These are phyloP conservation scores for Malassezia cuniculi DNA, from an alignment of 1,284 basidiomycete genomes.

Conservation along the genomic window DNA sequence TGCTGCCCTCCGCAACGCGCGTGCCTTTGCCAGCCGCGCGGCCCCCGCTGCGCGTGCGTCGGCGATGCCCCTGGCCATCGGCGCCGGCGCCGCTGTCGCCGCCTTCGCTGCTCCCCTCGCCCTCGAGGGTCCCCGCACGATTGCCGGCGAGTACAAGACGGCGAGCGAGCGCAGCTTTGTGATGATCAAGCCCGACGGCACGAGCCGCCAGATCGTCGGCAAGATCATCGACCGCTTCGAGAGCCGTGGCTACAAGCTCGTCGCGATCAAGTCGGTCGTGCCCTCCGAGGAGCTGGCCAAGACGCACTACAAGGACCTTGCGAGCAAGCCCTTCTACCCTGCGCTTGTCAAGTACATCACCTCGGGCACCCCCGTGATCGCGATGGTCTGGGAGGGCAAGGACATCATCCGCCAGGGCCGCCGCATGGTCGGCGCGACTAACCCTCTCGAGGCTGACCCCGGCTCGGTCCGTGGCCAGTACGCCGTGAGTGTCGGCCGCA, in stretches of 20 bases:
- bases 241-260: constrained; percentile 40
- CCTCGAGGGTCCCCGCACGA: constrained; percentile 47
- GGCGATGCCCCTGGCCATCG: constrained; percentile 11
- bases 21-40: constrained; percentile 24
- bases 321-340: constrained; percentile 33
- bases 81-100: constrained; percentile 20
- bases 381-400: constrained; percentile 42
- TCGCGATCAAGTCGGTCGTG: constrained; percentile 40
- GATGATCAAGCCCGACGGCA: constrained; percentile 45
- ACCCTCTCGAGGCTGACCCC: constrained; percentile 32
- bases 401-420: constrained; percentile 40
- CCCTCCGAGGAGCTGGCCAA: constrained; percentile 33
- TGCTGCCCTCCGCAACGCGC: constrained; percentile 15
- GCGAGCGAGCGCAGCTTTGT: constrained; percentile 47
- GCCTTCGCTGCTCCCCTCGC: constrained; percentile 16
- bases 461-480: constrained; percentile 35
- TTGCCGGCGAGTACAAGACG: constrained; percentile 48
- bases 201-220: constrained; percentile 39
- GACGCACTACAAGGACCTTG: constrained; percentile 37
- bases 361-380: constrained; percentile 34
- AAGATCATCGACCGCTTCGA: constrained; percentile 44
- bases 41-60: constrained; percentile 1
- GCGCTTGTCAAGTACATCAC: constrained; percentile 35
- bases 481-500: constrained; percentile 44
- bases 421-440: constrained; percentile 38